phyloP scores from a whole-genome alignment of 2,329 filamentous ascomycete genomes.

The Penicillium brevicompactum region DNA sequence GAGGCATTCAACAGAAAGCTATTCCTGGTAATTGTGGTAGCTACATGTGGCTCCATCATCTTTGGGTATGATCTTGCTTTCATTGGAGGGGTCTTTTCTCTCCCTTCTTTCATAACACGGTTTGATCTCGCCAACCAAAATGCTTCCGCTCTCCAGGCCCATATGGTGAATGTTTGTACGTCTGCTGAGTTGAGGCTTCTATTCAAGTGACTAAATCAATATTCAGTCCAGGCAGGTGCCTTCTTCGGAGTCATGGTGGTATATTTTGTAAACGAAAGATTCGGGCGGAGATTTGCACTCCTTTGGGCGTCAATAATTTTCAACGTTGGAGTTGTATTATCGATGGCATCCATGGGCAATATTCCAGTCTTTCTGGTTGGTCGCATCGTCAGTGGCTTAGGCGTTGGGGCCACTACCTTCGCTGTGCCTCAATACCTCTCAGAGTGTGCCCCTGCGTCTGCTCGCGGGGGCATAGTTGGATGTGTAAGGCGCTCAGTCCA shows the following conservation, averaged over 20 bases:
- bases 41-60: too few species aligned
- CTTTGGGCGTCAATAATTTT: slow-evolving; percentile 58
- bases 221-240: slow-evolving; percentile 17
- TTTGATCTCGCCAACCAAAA: neutral
- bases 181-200: neutral
- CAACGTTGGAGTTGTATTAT: slow-evolving; percentile 62
- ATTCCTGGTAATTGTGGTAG: too few species aligned
- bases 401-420: slow-evolving; percentile 51
- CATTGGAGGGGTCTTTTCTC: neutral
- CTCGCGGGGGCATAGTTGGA: slow-evolving; percentile 60
- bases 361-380: slow-evolving; percentile 65
- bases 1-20: too few species aligned
- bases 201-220: neutral
- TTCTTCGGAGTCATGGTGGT: slow-evolving; percentile 37
- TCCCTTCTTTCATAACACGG: too few species aligned
- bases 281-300: slow-evolving; percentile 57
- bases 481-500: too few species aligned
- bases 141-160: neutral
- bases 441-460: slow-evolving; percentile 58
- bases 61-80: neutral
- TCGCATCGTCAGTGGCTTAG: slow-evolving; percentile 45
- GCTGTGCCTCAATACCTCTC: slow-evolving; percentile 60
- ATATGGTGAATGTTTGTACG: neutral
- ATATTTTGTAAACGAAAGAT: slow-evolving; percentile 37
- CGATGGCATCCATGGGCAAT: slow-evolving; percentile 59